These are phyloP conservation scores for Hyphopichia fennica DNA, from an alignment of 1,139 yeast genomes.

Conservation along the genomic window DNA sequence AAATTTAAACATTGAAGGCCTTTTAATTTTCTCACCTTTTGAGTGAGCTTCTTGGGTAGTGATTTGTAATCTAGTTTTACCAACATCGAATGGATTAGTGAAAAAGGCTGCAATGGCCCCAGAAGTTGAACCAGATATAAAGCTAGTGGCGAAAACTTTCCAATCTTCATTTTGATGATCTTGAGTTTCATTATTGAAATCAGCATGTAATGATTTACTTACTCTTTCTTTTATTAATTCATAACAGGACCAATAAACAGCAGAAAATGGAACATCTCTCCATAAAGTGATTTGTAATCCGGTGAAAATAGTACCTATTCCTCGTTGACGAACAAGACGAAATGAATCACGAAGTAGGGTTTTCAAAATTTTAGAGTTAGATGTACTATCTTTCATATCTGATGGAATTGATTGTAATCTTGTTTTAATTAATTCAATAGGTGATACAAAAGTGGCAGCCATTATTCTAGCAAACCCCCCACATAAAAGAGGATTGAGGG, in stretches of 20 bases:
- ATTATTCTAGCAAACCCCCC: constrained; percentile 83
- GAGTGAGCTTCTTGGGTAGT: constrained; percentile 22
- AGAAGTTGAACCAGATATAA: constrained; percentile 79
- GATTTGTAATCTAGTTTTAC: constrained; percentile 90
- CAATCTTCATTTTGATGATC: constrained; percentile 30
- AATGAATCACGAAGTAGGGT: constrained; percentile 58
- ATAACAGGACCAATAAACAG: constrained; percentile 90
- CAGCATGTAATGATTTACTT: constrained; percentile 22
- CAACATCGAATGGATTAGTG: constrained; percentile 97
- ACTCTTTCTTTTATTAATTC: constrained; percentile 45
- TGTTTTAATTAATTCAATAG: constrained; percentile 84
- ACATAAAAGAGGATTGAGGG: constrained; percentile 75
- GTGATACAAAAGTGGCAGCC: constrained; percentile 86
- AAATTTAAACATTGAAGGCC: constrained; percentile 61
- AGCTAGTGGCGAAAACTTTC: constrained; percentile 69
- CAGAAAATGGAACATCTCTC: constrained; percentile 98
- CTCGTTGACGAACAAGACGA: constrained; percentile 54
- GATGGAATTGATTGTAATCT: constrained; percentile 82
- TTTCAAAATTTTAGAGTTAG: constrained; percentile 39
- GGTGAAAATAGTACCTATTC: constrained; percentile 67
- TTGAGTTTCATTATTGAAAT: constrained; percentile 16
- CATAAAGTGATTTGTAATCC: constrained; percentile 87
- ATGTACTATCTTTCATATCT: constrained; percentile 22
- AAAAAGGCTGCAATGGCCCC: constrained; percentile 83
- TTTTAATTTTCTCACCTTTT: constrained; percentile 19